phyloP scores from a whole-genome alignment of 1,139 yeast genomes.

The Arxiozyma slooffiae region DNA sequence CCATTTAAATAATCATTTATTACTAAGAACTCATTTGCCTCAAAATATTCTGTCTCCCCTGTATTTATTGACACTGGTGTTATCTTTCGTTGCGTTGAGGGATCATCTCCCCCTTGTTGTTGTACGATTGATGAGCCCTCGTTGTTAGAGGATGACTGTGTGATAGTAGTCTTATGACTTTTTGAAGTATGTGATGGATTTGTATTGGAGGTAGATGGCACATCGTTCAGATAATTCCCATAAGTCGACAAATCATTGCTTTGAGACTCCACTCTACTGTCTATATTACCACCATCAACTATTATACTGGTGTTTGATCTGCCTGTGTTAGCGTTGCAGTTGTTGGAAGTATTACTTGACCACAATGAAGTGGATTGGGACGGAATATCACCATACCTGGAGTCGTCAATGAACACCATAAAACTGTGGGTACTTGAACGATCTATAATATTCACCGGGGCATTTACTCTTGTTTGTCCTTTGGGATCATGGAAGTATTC shows the following conservation, averaged over 20 bases:
- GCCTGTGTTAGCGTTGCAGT: neutral
- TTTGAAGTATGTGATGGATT: neutral
- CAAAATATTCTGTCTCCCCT: constrained; percentile 3
- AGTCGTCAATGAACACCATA: constrained; percentile 2
- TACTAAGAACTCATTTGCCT: neutral
- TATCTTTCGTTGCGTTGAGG: neutral
- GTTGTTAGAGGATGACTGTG: neutral
- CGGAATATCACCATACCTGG: neutral
- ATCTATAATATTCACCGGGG: neutral
- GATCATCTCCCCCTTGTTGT: neutral
- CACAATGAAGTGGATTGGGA: neutral
- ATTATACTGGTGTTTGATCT: neutral
- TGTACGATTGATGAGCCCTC: neutral
- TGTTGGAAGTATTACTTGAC: neutral
- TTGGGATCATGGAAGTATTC: neutral
- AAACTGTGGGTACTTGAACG: constrained; percentile 1
- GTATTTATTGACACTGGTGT: constrained; percentile 2
- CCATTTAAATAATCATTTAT: neutral
- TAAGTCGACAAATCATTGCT: neutral
- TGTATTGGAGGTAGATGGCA: neutral
- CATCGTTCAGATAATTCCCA: too few relatives aligned
- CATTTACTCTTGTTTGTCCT: neutral
- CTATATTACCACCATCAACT: neutral
- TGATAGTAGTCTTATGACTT: neutral
- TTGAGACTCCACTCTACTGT: too few relatives aligned